These are phyloP conservation scores for Triangularia setosa DNA, from an alignment of 2,329 filamentous ascomycete genomes.

Conservation along the genomic window DNA sequence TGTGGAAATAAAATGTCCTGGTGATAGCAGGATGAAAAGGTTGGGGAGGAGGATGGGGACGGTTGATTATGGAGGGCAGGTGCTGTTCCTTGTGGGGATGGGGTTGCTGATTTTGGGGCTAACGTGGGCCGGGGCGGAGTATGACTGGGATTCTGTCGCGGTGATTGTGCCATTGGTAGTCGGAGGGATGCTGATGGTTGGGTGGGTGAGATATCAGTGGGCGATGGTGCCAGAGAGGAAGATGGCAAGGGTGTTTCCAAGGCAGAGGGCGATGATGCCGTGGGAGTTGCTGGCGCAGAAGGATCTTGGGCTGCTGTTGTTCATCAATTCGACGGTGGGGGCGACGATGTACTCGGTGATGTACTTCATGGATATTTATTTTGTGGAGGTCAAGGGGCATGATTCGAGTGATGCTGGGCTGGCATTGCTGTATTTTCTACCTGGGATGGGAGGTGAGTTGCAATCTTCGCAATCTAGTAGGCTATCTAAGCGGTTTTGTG, in stretches of 20 bases:
- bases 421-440: constrained; percentile 60
- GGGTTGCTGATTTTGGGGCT: constrained; percentile 52
- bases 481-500: neutral
- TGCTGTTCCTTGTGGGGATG: constrained; percentile 53
- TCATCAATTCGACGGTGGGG: constrained; percentile 58
- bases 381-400: constrained; percentile 57
- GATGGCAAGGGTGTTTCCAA: constrained; percentile 46
- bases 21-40: constrained; percentile 29
- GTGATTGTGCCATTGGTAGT: constrained; percentile 48
- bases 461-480: too few species aligned
- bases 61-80: constrained; percentile 53
- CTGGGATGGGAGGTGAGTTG: constrained; percentile 53
- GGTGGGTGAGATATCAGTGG: constrained; percentile 50
- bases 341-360: constrained; percentile 51
- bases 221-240: constrained; percentile 47
- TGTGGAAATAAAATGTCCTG: too few species aligned
- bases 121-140: constrained; percentile 53
- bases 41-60: constrained; percentile 49
- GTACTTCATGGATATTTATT: constrained; percentile 68
- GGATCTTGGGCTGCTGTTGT: constrained; percentile 59
- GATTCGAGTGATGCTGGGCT: constrained; percentile 46
- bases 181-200: constrained; percentile 38
- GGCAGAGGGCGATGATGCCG: constrained; percentile 61
- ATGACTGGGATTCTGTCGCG: constrained; percentile 46
- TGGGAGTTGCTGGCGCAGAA: constrained; percentile 53